Evolutionary conservation across 345 rosid genomes (phyloP).

Genomic region (Dovyalis caffra): DNA sequence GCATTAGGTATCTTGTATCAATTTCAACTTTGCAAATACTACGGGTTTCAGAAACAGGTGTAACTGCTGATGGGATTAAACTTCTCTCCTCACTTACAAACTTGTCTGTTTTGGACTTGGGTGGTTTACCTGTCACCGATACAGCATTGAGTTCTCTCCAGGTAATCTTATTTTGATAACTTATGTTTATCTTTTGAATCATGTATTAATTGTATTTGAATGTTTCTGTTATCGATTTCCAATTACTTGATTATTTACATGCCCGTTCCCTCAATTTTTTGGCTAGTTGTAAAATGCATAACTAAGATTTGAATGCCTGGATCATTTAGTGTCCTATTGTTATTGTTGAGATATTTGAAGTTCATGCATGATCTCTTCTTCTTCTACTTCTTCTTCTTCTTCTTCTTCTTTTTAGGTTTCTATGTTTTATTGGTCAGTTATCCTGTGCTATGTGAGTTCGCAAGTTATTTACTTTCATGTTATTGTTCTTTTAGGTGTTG

Average conservation of each 20-base stretch:
- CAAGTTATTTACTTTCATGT: background rate
- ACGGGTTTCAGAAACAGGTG: conserved; percentile 59
- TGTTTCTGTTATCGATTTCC: no score
- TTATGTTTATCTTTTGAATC: no score
- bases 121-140: conserved; percentile 90
- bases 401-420: background rate
- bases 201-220: no score
- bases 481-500: conserved; percentile 48
- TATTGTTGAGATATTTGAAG: no score
- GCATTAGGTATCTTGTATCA: conserved; percentile 63
- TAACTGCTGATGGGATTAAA: conserved; percentile 58
- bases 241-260: background rate
- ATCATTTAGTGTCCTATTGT: background rate
- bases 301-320: background rate
- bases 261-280: background rate
- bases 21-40: conserved; percentile 61
- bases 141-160: conserved; percentile 56
- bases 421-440: conserved; percentile 5
- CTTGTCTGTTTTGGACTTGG: conserved; percentile 62
- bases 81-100: conserved; percentile 64
- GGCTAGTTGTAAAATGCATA: background rate
- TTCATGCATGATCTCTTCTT: no score
- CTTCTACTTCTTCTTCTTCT: no score
- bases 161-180: conserved; percentile 37
- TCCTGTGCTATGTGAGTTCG: background rate